A percentile compares a stretch with the other conserved stretches of the same genome.
Conservation (phyloP, 2,329 filamentous ascomycete species). For the Neofusicoccum laricinum region DNA sequence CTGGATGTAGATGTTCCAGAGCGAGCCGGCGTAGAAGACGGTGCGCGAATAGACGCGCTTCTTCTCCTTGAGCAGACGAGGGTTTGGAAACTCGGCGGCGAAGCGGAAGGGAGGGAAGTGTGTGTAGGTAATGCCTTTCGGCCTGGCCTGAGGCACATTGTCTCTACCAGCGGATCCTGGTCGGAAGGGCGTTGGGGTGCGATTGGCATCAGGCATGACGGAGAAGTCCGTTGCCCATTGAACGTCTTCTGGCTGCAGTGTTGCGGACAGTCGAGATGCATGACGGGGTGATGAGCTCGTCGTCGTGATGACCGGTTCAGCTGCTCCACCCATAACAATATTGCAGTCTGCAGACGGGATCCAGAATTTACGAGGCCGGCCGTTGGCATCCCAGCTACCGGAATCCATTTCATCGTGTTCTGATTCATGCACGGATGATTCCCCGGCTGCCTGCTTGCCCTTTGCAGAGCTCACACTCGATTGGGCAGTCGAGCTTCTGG, state of each 20-base stretch:
- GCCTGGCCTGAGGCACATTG: constrained; percentile 29
- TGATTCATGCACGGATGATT: constrained; percentile 17
- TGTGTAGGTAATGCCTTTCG: constrained; percentile 47
- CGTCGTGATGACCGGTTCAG: constrained; percentile 51
- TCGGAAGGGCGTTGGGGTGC: constrained; percentile 24
- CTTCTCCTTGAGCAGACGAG: constrained; percentile 56
- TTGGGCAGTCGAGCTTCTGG: background rate
- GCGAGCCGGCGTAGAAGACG: constrained; percentile 57
- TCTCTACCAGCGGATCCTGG: constrained; percentile 35
- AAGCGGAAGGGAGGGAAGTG: constrained; percentile 59
- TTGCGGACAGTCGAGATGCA: constrained; percentile 46
- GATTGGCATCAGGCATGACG: constrained; percentile 40
- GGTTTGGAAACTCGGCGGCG: constrained; percentile 56
- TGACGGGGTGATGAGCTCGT: constrained; percentile 45
- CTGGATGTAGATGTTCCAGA: constrained; percentile 64
- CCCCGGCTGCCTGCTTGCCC: constrained; percentile 40
- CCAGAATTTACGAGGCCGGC: constrained; percentile 56
- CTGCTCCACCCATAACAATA: constrained; percentile 54
- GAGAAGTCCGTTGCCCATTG: constrained; percentile 57
- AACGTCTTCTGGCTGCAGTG: constrained; percentile 53
- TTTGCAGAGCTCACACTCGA: constrained; percentile 27
- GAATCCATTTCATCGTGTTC: constrained; percentile 39
- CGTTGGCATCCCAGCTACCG: constrained; percentile 54
- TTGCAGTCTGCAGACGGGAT: constrained; percentile 56
- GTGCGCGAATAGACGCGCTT: constrained; percentile 58